Evolutionary conservation across 768 basidiomycete species (phyloP).

Genomic region (Calocera viscosa): DNA sequence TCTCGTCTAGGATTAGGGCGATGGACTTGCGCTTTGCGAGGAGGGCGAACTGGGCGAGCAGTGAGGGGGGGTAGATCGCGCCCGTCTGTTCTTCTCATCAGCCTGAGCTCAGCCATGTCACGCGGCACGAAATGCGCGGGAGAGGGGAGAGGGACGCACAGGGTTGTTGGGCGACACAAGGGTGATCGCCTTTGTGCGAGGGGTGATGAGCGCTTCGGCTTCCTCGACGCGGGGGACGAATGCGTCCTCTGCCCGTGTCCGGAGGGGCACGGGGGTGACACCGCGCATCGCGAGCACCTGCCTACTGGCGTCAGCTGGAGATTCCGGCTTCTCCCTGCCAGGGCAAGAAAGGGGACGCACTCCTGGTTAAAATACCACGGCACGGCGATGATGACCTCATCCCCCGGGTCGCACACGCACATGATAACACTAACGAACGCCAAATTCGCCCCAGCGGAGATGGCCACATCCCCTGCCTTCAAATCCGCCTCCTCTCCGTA

Average conservation of each 20-base stretch:
- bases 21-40: conserved; percentile 44
- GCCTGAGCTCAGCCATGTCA: not conserved
- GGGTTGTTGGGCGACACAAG: conserved; percentile 73
- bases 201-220: conserved; percentile 42
- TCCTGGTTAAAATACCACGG: conserved; percentile 41
- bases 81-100: too few species aligned
- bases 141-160: conserved; percentile 27
- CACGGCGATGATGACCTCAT: conserved; percentile 58
- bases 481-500: conserved; percentile 33
- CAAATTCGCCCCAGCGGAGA: conserved; percentile 63
- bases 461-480: conserved; percentile 34
- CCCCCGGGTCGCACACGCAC: conserved; percentile 53
- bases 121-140: too few species aligned
- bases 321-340: not conserved
- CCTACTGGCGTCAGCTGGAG: conserved; percentile 25
- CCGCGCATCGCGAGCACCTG: conserved; percentile 58
- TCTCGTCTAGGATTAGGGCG: conserved; percentile 74
- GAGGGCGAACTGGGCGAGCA: conserved; percentile 46
- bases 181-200: conserved; percentile 53
- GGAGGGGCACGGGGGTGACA: conserved; percentile 45
- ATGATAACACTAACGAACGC: conserved; percentile 53
- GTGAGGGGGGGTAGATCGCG: conserved; percentile 45
- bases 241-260: conserved; percentile 36
- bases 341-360: not conserved
- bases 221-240: conserved; percentile 49